Base-by-base conservation (phyloP, 2,329 filamentous ascomycete species). In the Lizonia empirigonia region DNA sequence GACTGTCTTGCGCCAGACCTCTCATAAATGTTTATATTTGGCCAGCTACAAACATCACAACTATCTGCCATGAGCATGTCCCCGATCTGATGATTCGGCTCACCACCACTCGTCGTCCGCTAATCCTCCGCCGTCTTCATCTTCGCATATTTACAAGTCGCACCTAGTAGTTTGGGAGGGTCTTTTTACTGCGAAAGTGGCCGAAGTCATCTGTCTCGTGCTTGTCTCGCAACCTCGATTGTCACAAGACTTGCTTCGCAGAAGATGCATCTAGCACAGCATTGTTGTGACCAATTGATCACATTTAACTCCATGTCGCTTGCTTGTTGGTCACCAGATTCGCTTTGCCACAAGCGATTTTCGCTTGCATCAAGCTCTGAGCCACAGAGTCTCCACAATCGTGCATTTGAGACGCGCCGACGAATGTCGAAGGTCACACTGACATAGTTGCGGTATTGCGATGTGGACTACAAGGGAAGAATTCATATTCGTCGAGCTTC, bases 1-100 rank as follows among this genome's bases (percentile, higher is more conserved):
- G 20, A 74, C 74, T 60, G 85, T 84, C 72, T 85, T 85, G 63
- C 74, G 77, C 37, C 83, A 78, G 12, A 85, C 64, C 41, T 82
- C n/a, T n/a, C n/a, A n/a, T n/a, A n/a, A n/a, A n/a, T n/a, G n/a
- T n/a, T n/a, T n/a, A n/a, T n/a, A n/a, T n/a, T n/a, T n/a, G n/a
- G n/a, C n/a, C n/a, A n/a, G n/a, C n/a, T n/a, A n/a, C n/a, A n/a
- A 5, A 48, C 55, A 51, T 65, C 57, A 36, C 59, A 64, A 19
- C 51, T 65, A 10, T 65, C 61, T 26, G 38, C 59, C 13, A 62
- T 37, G 19, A 42, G 45, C 34, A 48, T 40, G 18, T 59, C 51
- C n/a, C 58, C 55, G 34, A 64, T 19, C 27, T 53, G 46, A 23
- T 36, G 16, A 3, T 54, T 34, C n/a, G 45, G 19, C 10, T 55